phyloP scores from a whole-genome alignment of 257 asterid species.

The Cinchona pubescens region DNA sequence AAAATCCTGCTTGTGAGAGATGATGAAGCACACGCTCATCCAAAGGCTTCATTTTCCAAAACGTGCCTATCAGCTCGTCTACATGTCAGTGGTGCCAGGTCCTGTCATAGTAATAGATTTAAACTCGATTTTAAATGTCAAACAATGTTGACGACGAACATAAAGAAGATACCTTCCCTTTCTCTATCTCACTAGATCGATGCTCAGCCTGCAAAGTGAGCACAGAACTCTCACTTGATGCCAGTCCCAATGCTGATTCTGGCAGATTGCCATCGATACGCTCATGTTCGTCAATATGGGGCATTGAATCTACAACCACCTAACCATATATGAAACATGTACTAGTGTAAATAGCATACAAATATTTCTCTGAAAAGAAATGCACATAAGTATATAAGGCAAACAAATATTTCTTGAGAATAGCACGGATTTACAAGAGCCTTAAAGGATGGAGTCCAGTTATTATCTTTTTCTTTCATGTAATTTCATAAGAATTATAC shows the following conservation, averaged over 20 bases:
- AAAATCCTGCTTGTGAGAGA: constrained; percentile 16
- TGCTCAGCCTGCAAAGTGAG: constrained; percentile 20
- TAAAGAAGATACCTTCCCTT: constrained; percentile 3
- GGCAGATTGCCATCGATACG: neutral
- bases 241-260: neutral
- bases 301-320: neutral
- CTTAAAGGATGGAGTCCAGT: neutral
- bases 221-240: constrained; percentile 7
- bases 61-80: constrained; percentile 19
- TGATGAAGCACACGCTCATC: constrained; percentile 12
- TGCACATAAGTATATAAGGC: neutral
- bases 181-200: constrained; percentile 16
- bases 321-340: neutral
- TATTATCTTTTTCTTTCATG: neutral
- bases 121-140: neutral
- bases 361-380: neutral
- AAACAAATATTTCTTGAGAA: neutral
- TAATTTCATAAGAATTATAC: too few relatives aligned
- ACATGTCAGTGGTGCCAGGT: constrained; percentile 14
- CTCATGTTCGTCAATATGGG: constrained; percentile 10
- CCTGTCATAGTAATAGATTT: neutral
- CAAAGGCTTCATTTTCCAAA: constrained; percentile 17
- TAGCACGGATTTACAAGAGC: neutral
- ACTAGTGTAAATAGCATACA: neutral
- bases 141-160: neutral